Percentiles rank a stretch among this genome's conserved stretches.
These are phyloP conservation scores for Candolleomyces aberdarensis DNA, from an alignment of 768 basidiomycete species.

Conservation along the genomic window DNA sequence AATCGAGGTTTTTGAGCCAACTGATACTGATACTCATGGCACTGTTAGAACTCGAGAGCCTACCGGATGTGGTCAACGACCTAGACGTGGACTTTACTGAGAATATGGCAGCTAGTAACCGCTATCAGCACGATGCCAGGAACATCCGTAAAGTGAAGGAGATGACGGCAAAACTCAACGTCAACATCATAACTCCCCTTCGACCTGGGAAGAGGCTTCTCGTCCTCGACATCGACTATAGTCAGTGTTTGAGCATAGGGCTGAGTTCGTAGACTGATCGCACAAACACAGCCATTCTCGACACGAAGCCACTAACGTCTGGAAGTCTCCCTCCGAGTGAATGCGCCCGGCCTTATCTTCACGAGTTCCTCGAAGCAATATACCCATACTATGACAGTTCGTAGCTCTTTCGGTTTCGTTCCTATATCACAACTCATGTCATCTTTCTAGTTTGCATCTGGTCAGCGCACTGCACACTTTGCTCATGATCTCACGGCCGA, in stretches of 20 bases:
- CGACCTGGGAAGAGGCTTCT: conserved; percentile 76
- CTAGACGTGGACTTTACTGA: conserved; percentile 78
- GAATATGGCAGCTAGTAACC: conserved; percentile 51
- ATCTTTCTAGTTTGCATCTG: conserved; percentile 69
- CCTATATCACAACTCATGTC: not conserved
- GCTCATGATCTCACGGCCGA: not conserved
- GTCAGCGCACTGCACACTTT: conserved; percentile 29
- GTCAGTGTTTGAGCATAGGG: conserved; percentile 34
- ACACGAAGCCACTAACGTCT: conserved; percentile 81
- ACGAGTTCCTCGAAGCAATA: conserved; percentile 77
- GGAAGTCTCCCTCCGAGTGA: conserved; percentile 76
- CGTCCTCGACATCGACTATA: conserved; percentile 88
- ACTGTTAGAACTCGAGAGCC: conserved; percentile 53
- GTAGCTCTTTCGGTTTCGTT: conserved; percentile 12
- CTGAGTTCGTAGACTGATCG: not conserved
- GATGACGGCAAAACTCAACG: conserved; percentile 56
- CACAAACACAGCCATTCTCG: conserved; percentile 60
- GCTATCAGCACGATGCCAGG: conserved; percentile 70
- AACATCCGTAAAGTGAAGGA: conserved; percentile 82
- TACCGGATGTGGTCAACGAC: conserved; percentile 76
- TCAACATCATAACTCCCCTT: conserved; percentile 74
- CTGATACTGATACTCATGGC: not conserved
- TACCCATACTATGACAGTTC: conserved; percentile 81
- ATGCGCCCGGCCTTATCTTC: conserved; percentile 80
- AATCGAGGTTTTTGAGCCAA: not conserved